These are phyloP conservation scores for Cynara cardunculus DNA, from an alignment of 129 eudicot species.

Conservation along the genomic window DNA sequence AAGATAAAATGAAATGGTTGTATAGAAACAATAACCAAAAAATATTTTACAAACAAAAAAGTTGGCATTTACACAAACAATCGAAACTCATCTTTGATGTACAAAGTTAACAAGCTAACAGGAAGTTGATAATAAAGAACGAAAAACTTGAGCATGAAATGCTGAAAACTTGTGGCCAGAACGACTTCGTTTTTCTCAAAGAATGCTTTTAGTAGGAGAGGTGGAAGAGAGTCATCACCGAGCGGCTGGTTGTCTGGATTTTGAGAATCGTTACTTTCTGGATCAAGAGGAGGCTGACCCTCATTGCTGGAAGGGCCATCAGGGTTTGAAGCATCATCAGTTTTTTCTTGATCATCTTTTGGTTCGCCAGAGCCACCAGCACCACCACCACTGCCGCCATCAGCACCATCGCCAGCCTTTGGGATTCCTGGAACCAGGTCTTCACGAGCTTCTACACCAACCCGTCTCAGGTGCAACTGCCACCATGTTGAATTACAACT, in stretches of 20 bases:
- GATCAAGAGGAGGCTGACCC: constrained; percentile 47
- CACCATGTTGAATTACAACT: not conserved
- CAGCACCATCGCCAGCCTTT: constrained; percentile 32
- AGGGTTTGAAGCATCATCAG: constrained; percentile 39
- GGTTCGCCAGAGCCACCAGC: constrained; percentile 34
- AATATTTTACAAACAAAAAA: constrained; percentile 25
- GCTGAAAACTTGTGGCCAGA: constrained; percentile 23
- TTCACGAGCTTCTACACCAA: constrained; percentile 77
- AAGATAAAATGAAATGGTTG: constrained; percentile 15
- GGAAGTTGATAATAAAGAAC: constrained; percentile 30
- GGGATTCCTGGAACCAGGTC: constrained; percentile 65
- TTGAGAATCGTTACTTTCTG: constrained; percentile 33
- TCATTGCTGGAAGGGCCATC: constrained; percentile 28
- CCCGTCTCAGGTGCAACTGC: constrained; percentile 94
- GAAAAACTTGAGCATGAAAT: constrained; percentile 28
- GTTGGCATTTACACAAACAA: constrained; percentile 27
- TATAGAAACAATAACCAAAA: constrained; percentile 11
- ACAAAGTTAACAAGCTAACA: constrained; percentile 34
- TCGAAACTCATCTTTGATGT: constrained; percentile 29
- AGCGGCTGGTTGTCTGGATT: constrained; percentile 34
- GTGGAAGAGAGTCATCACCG: constrained; percentile 2
- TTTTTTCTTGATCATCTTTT: constrained; percentile 31
- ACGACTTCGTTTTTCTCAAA: constrained; percentile 17
- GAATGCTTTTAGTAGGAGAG: constrained; percentile 4
- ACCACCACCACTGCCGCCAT: constrained; percentile 32